These are phyloP conservation scores for Colletotrichum costaricense DNA, from an alignment of 2,329 filamentous ascomycete species.

Conservation along the genomic window DNA sequence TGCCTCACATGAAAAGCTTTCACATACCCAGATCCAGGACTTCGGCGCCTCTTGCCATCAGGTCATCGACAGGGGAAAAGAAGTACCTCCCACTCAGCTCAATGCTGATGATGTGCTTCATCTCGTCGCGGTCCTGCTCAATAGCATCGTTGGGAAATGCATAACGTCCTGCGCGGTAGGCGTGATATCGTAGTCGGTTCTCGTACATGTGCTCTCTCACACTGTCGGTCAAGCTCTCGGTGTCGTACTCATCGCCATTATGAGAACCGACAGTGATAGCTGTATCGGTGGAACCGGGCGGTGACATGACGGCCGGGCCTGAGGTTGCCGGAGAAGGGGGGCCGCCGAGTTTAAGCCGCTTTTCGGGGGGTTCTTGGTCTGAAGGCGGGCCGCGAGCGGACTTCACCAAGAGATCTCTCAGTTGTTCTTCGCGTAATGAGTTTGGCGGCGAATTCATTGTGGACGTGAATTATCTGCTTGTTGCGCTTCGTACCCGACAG, in stretches of 20 bases:
- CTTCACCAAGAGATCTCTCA: background rate
- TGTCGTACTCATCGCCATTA: constrained; percentile 41
- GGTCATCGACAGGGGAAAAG: constrained; percentile 54
- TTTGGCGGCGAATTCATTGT: constrained; percentile 37
- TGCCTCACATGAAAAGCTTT: background rate
- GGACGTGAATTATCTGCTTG: background rate
- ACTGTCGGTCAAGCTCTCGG: constrained; percentile 54
- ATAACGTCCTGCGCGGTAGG: constrained; percentile 54
- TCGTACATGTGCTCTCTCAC: constrained; percentile 56
- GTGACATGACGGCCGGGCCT: constrained; percentile 26
- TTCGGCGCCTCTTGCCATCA: constrained; percentile 51
- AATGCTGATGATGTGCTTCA: constrained; percentile 53
- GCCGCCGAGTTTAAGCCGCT: constrained; percentile 17
- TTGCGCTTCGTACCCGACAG: background rate
- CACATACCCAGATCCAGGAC: constrained; percentile 60
- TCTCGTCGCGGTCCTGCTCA: constrained; percentile 54
- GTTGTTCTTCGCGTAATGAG: constrained; percentile 17
- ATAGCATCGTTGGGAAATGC: constrained; percentile 56
- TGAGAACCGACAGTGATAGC: constrained; percentile 35
- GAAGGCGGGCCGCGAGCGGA: background rate
- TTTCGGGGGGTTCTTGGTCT: constrained; percentile 14
- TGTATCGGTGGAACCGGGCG: constrained; percentile 27
- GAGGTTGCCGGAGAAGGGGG: constrained; percentile 28
- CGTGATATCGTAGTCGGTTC: constrained; percentile 52
- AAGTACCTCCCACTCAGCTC: constrained; percentile 54